Evolutionary conservation across 192 early-diverging fungal species (phyloP), one percentile per base, ranked within the genome.

Genomic region (Coemansia sp.): DNA sequence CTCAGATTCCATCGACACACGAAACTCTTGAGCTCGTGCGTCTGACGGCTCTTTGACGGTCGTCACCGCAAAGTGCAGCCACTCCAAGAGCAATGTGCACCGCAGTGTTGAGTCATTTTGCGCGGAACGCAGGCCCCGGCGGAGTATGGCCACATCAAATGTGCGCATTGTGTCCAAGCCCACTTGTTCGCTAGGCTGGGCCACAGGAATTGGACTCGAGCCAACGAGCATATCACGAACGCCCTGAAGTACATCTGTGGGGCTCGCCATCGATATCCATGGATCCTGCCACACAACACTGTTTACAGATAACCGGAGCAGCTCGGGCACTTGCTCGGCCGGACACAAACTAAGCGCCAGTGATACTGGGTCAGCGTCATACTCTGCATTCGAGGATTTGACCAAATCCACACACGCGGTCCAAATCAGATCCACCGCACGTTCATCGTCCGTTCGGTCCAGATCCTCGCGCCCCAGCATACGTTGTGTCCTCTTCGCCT

Each of bases 141-240:
- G 66, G 49, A 78, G 58, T 28, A 78, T 72, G 2, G 69, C 75
- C 4, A 69, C 57, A 21, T 78, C 75, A n/a, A 78, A 78, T 10
- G 75, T 72, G 37, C 63, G 66, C 28, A 78, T 59, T 0, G 61
- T 22, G 5, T 68, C 69, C 26, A 36, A 44, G 50, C 59, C 54
- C 22, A 53, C 40, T 4, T 17, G 38, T 12, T 61, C 40, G 25
- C 22, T 22, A 15, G 11, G 11, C 14, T 34, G 28, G 12, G 20
- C 56, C 17, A 19, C 15, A 4, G 14, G 19, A 2, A 10, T 4
- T 36, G 34, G 31, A 9, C n/a, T 21, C 2, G 17, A 14, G 28
- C 62, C 62, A 19, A 59, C 4, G 3, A 70, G 62, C 31, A 47
- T 34, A 4, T 60, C 52, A 20, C 46, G 55, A 1, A 69, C 54